Evolutionary conservation across 495 filamentous ascomycete species (phyloP), one percentile per base, ranked within the genome.

Genomic region (Copromyces sp.): DNA sequence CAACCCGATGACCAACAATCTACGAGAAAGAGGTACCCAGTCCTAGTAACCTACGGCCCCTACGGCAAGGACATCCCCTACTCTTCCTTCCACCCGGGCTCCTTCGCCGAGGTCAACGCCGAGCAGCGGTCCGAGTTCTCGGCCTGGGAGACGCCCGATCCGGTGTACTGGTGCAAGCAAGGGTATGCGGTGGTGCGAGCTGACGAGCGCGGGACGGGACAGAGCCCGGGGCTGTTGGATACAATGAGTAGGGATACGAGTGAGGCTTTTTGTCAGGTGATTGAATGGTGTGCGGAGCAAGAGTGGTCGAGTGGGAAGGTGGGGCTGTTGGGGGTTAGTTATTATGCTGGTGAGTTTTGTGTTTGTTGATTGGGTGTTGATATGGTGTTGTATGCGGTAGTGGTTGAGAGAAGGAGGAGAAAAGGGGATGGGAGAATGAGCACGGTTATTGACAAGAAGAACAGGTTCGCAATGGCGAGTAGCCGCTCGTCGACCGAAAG

Each of bases 21-120:
- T 1, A 37, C 3, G 39, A 12, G 7, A 12, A 9, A 40, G 4
- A 61, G 38, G 73, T 39, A 69, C 53, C 87, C 87, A 2, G 87
- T 87, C 0, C 75, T 89, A 0, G 82, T 87, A 3, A 89, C 87
- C 7, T 88, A 88, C 74, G 87, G 87, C 0, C 89, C 90, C 2
- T 92, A 92, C 74, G 90, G 89, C 12, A 91, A 92, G 74, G 89
- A 91, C 76, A 85, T 87, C 12, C 82, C 79, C 40, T 89, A 87
- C 76, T 71, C 75, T n/a, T 80, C 78, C 78, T 88, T 90, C 76
- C 79, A 81, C 70, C 65, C 78, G 0, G 69, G 73, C 12, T 82
- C 79, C 40, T 87, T 84, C 42, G 38, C 71, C 35, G 83, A 87
- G 69, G 75, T 87, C 4, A 87, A 87, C 75, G 82, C 83, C 4